Percentiles rank a stretch among this genome's conserved stretches.
These are phyloP conservation scores for Cylindricascospora bacillispora DNA, from an alignment of 1,139 yeast genomes.

Conservation along the genomic window DNA sequence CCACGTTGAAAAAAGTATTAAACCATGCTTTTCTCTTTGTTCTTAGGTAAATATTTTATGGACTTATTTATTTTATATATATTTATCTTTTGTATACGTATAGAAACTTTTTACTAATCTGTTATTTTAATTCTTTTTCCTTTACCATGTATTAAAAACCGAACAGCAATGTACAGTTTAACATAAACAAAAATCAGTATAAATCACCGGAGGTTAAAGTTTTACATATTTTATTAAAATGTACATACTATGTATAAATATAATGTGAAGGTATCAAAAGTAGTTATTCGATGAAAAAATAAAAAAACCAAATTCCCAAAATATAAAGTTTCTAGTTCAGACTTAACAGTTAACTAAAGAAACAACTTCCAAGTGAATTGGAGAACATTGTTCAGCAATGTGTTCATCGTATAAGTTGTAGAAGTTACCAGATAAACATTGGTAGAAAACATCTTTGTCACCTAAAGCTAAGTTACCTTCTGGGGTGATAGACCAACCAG, in stretches of 20 bases:
- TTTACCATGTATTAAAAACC: background rate
- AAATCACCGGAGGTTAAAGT: no score
- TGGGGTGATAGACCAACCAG: constrained; percentile 60
- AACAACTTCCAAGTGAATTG: constrained; percentile 53
- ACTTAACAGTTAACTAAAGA: constrained; percentile 49
- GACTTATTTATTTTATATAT: constrained; percentile 1
- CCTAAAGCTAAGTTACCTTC: constrained; percentile 68
- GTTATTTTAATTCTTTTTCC: background rate
- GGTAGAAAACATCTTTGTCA: constrained; percentile 53
- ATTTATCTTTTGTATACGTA: background rate
- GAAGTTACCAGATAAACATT: constrained; percentile 72
- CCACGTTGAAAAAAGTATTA: no score
- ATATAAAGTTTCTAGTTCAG: no score
- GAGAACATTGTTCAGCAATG: constrained; percentile 53
- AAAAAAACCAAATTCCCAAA: no score
- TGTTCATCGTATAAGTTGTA: constrained; percentile 71
- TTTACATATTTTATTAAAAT: no score
- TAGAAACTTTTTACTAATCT: background rate
- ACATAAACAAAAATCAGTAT: no score
- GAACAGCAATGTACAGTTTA: no score
- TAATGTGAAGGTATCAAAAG: no score
- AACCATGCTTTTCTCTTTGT: background rate
- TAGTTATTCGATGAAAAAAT: no score
- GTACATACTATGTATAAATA: no score
- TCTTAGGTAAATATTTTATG: background rate